These are phyloP conservation scores for Dendryphion nanum DNA, from an alignment of 2,329 filamentous ascomycete genomes.

Conservation along the genomic window DNA sequence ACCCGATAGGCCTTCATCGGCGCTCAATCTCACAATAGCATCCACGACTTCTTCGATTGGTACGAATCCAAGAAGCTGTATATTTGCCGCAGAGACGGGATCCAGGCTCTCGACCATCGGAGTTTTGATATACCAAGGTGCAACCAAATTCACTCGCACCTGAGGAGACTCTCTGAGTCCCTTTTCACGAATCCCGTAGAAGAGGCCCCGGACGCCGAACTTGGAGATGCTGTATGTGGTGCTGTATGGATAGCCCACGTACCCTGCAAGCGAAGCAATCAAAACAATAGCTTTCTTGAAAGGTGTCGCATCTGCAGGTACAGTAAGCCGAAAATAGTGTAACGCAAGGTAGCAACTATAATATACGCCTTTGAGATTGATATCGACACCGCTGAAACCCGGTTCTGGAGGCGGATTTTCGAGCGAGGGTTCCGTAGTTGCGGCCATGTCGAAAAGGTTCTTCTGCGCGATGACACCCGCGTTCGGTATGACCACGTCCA, in stretches of 20 bases:
- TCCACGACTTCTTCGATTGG: constrained; percentile 19
- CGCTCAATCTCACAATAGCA: constrained; percentile 16
- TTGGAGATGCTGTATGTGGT: constrained; percentile 28
- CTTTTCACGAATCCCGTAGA: constrained; percentile 19
- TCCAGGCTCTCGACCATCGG: constrained; percentile 5
- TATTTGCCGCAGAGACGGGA: too few species aligned
- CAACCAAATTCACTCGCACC: constrained; percentile 25
- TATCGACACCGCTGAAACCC: constrained; percentile 13
- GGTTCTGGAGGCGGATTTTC: constrained; percentile 17
- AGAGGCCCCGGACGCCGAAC: constrained; percentile 25
- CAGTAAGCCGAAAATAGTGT: constrained; percentile 22
- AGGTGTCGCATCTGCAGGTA: constrained; percentile 7
- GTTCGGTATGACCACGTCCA: constrained; percentile 32
- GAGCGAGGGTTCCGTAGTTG: constrained; percentile 6
- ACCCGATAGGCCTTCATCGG: constrained; percentile 11
- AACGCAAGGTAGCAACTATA: constrained; percentile 25
- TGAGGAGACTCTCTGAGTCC: constrained; percentile 8
- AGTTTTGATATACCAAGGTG: constrained; percentile 28
- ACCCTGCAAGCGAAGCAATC: constrained; percentile 21
- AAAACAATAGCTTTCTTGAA: constrained; percentile 21
- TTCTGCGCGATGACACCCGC: constrained; percentile 27
- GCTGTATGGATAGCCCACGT: constrained; percentile 20
- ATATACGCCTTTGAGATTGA: constrained; percentile 24
- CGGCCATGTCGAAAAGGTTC: constrained; percentile 23
- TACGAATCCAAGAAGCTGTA: constrained; percentile 12